Conservation (phyloP, 1,139 yeast species). For the Yamadazyma diospyri region DNA sequence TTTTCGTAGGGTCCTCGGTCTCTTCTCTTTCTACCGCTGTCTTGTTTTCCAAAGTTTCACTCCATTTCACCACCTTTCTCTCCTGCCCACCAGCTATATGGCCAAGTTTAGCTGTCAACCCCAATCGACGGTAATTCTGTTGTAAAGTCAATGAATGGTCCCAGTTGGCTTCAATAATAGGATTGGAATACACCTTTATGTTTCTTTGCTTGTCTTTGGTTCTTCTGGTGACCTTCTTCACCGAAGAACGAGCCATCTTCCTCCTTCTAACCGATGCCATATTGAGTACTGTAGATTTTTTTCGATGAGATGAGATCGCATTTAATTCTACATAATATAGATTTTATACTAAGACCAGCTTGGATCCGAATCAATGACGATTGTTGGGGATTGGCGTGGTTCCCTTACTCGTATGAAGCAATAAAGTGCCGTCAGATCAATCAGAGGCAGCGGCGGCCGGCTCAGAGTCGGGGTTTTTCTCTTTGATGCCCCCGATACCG, state of each 20-base stretch:
- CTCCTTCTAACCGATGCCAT: conserved; percentile 87
- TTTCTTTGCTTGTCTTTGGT: conserved; percentile 65
- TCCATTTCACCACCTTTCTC: conserved; percentile 41
- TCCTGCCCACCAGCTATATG: conserved; percentile 68
- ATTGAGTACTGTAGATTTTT: conserved; percentile 2
- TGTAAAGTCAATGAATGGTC: conserved; percentile 74
- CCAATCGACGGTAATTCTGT: conserved; percentile 79
- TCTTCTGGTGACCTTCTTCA: conserved; percentile 64
- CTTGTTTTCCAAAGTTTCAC: conserved; percentile 23
- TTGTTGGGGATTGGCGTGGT: no score
- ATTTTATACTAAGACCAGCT: no score
- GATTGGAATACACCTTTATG: conserved; percentile 63
- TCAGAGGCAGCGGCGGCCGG: no score
- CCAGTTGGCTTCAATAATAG: conserved; percentile 88
- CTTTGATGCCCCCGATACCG: no score
- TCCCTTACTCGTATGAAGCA: no score
- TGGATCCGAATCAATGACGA: no score
- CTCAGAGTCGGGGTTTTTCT: no score
- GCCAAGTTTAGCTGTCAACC: conserved; percentile 66
- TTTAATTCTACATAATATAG: no score
- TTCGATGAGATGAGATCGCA: conserved; percentile 9
- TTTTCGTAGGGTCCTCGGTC: conserved; percentile 52
- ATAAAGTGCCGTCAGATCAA: no score
- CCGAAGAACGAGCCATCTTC: conserved; percentile 74
- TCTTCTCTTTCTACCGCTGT: conserved; percentile 37